phyloP scores from a whole-genome alignment of 805 yeast species.

The Pichia paraexigua region DNA sequence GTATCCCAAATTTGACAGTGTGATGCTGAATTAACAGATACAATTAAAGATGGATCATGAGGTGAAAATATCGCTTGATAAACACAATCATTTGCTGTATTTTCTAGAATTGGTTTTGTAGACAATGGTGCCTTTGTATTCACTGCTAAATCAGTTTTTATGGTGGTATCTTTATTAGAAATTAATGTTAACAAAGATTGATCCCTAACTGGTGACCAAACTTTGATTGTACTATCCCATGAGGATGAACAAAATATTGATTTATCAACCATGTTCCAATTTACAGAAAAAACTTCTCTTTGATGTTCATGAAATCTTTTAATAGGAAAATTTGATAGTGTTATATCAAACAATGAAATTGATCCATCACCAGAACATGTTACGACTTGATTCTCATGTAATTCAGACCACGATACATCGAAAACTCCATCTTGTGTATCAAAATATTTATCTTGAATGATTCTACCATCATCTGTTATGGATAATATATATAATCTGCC shows the following conservation, averaged over 20 bases:
- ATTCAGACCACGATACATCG: constrained; percentile 84
- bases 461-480: constrained; percentile 58
- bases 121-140: constrained; percentile 29
- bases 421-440: constrained; percentile 93
- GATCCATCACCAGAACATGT: constrained; percentile 90
- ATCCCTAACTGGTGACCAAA: constrained; percentile 62
- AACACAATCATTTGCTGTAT: constrained; percentile 47
- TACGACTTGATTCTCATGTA: constrained; percentile 77
- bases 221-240: constrained; percentile 86
- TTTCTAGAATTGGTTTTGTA: constrained; percentile 27
- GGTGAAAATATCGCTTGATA: constrained; percentile 80
- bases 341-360: constrained; percentile 70
- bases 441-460: constrained; percentile 48
- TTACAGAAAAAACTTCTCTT: constrained; percentile 30
- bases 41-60: constrained; percentile 62
- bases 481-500: constrained; percentile 71
- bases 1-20: constrained; percentile 77
- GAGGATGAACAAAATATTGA: constrained; percentile 65
- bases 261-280: constrained; percentile 36
- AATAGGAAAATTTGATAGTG: constrained; percentile 61
- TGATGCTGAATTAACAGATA: constrained; percentile 69
- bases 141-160: constrained; percentile 9
- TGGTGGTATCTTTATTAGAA: constrained; percentile 23
- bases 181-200: constrained; percentile 51
- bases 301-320: constrained; percentile 71